Evolutionary conservation across 1,284 basidiomycete species (phyloP), one percentile per base, ranked within the genome.

Genomic region (Moesziomyces globuligerus): DNA sequence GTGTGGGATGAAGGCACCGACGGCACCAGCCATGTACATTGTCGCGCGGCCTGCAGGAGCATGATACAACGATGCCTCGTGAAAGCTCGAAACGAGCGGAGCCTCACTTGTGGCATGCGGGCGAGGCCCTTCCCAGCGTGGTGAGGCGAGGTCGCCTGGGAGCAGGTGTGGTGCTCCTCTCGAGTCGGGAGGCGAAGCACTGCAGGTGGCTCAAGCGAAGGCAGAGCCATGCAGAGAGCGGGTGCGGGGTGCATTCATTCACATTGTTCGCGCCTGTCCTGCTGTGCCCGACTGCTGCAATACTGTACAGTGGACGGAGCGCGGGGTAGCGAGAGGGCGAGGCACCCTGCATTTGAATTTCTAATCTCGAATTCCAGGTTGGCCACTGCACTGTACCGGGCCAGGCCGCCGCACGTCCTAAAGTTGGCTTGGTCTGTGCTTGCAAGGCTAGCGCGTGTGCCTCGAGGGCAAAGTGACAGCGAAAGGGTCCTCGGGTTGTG

Each of bases 31-130:
- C n/a, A n/a, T 34, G 32, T 17, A 34, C 15, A 17, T 34, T 17
- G 32, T 17, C 32, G 32, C 32, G 32, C 32, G 32, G 32, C 15
- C 2, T n/a, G 32, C 3, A 34, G 32, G 17, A 34, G 13, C 6
- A 17, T 7, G 32, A 11, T 34, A 10, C 41, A 7, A 17, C 41
- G 21, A 21, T 60, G 26, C 28, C 58, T 54, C 34, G 58, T 61
- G 58, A 61, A 61, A 49, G 42, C 43, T 18, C 17, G 7, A 21
- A 15, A 10, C 8, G 26, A 43, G 24, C 56, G 45, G 46, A 52
- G 50, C 46, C 41, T 60, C 49, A 41, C 57, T 32, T 60, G 49
- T 29, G 49, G 49, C 49, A 38, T 24, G 58, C 51, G 50, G 45
- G 32, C 32, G 48, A 48, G 45, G 36, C n/a, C 0, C 9, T 32